Evolutionary conservation across 2,329 filamentous ascomycete species (phyloP), one percentile per base, ranked within the genome.

Genomic region (Trichocomaceae sp.): DNA sequence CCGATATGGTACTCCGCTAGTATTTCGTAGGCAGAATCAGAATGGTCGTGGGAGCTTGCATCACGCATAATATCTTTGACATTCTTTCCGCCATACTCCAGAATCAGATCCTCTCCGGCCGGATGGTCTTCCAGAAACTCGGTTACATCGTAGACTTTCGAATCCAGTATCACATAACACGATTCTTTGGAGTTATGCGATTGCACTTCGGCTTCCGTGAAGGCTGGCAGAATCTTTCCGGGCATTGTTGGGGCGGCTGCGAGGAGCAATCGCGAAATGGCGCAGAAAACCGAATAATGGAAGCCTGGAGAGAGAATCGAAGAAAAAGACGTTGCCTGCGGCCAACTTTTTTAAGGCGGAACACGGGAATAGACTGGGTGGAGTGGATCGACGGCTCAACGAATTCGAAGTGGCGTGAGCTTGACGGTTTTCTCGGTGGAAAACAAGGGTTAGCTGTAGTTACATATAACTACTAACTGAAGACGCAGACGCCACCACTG

Each of bases 81-180:
- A 71, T 99, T 93, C 71, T 90, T 88, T 61, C 92, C 92, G 31
- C 82, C 93, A 70, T 93, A 95, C 52, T 96, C 88, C 59, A 96
- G 77, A 58, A 99, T 86, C 63, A 97, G 77, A 59, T 96, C 88
- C 64, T 84, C 83, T 56, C 93, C 93, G 62, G 93, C 93, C 22
- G 93, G 93, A 69, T 99, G 93, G 62, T 90, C 85, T 51, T 90
- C 83, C 58, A 96, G 73, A 67, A 99, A 99, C 54, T 88, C 83
- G 57, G 93, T 96, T 60, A 99, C 81, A 77, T 99, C 92, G 79
- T 90, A 99, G 63, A 99, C 92, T 63, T 92, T 95, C 56, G 82
- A 81, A 59, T 90, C 91, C 53, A 96, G 79, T 2, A 88, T 93
- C 63, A 99, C 91, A 78, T 91, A 99, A 78, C 92, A 97, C 48